These are phyloP conservation scores for Gentiana dahurica DNA, from an alignment of 257 asterid species.

Conservation along the genomic window DNA sequence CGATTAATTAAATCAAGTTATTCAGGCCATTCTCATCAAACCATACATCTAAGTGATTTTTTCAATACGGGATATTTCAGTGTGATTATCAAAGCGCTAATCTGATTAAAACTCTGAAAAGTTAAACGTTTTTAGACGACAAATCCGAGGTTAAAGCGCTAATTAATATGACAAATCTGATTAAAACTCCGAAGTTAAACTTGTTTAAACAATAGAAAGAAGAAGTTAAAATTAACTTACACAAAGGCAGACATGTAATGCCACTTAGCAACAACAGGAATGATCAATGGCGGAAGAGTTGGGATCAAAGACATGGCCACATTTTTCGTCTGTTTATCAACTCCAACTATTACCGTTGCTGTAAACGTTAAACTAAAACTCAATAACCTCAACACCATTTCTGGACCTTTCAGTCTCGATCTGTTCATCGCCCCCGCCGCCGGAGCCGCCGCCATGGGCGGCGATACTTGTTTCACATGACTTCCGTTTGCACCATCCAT, in stretches of 20 bases:
- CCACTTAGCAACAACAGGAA: conserved; percentile 43
- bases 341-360: conserved; percentile 32
- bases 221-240: conserved; percentile 19
- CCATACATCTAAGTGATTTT: too few relatives aligned
- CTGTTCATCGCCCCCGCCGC: conserved; percentile 28
- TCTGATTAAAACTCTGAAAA: too few relatives aligned
- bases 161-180: too few relatives aligned
- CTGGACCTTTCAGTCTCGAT: conserved; percentile 25
- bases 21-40: too few relatives aligned
- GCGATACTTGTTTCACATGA: not conserved
- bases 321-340: conserved; percentile 21
- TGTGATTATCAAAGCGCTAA: too few relatives aligned
- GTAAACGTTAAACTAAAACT: conserved; percentile 28
- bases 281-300: conserved; percentile 23
- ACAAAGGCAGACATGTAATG: conserved; percentile 36
- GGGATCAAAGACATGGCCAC: conserved; percentile 20
- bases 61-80: too few relatives aligned
- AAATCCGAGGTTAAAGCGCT: too few relatives aligned
- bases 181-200: too few relatives aligned
- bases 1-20: too few relatives aligned
- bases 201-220: not conserved
- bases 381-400: conserved; percentile 38
- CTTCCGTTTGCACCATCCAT: conserved; percentile 17
- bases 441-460: not conserved
- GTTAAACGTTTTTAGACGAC: too few relatives aligned